These are phyloP conservation scores for Pleurotus tuoliensis DNA, from an alignment of 768 basidiomycete species.

Conservation along the genomic window DNA sequence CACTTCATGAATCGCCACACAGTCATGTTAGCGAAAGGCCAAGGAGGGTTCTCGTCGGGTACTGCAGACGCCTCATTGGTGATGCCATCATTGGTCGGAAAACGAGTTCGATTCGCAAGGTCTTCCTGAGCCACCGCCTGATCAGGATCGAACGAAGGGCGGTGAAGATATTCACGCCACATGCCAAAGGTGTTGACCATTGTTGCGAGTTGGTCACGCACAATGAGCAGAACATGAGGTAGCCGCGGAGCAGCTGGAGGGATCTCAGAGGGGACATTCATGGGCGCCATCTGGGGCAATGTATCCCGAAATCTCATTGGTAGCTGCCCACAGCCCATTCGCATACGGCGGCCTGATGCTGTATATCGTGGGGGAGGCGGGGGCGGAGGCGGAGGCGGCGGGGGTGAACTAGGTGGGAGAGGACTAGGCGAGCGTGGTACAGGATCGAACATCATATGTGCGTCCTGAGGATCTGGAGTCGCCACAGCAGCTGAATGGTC, in stretches of 20 bases:
- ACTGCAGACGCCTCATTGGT: too few species aligned
- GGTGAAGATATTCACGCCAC: constrained; percentile 19
- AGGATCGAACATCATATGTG: too few species aligned
- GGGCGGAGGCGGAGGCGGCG: not conserved
- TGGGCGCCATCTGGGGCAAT: constrained; percentile 12
- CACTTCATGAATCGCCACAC: constrained; percentile 22
- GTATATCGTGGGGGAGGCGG: not conserved
- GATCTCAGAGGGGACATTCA: not conserved
- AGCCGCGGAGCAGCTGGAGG: not conserved
- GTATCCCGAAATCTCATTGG: constrained; percentile 12
- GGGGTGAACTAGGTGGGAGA: too few species aligned
- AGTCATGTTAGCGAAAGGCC: constrained; percentile 18
- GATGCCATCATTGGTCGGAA: constrained; percentile 2
- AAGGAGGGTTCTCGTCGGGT: constrained; percentile 8
- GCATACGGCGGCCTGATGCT: not conserved
- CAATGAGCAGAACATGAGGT: constrained; percentile 15
- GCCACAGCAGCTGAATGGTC: too few species aligned
- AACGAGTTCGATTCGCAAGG: constrained; percentile 10
- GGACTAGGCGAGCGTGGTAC: too few species aligned
- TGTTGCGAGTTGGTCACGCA: constrained; percentile 9
- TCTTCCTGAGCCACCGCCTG: constrained; percentile 12
- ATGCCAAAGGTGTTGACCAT: constrained; percentile 14
- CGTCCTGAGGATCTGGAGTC: too few species aligned
- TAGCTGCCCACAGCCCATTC: not conserved
- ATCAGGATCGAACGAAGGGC: constrained; percentile 18